A percentile compares a stretch with the other conserved stretches of the same genome.
These are phyloP conservation scores for Kuraishia piskuri DNA, from an alignment of 805 yeast genomes.

Conservation along the genomic window DNA sequence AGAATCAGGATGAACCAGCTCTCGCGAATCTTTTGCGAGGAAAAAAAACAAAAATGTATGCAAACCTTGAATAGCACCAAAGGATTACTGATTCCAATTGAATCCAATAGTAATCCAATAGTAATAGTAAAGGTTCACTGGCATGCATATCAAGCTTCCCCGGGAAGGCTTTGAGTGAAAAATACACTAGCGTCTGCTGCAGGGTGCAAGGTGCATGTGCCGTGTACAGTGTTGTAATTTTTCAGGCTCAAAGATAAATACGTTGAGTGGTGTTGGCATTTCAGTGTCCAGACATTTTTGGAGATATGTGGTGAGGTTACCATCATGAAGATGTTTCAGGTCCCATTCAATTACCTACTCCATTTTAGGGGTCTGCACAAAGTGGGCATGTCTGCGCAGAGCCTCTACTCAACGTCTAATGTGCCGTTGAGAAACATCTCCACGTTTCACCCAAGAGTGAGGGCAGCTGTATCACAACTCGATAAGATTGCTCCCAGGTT, in stretches of 20 bases:
- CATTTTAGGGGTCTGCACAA: not conserved
- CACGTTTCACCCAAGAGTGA: slow-evolving; percentile 17
- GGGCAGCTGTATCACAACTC: slow-evolving; percentile 33
- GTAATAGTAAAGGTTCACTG: not conserved
- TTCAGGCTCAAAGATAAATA: not conserved
- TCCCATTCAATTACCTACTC: not conserved
- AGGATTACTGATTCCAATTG: no score
- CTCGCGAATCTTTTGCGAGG: not conserved
- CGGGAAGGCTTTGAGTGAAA: not conserved
- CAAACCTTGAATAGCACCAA: not conserved
- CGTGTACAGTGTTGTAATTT: not conserved
- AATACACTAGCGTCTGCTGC: not conserved
- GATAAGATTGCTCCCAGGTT: slow-evolving; percentile 66
- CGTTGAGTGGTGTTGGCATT: not conserved
- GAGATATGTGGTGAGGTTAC: not conserved
- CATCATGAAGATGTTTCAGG: not conserved
- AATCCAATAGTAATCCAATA: not conserved
- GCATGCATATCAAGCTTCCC: not conserved
- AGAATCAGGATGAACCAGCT: not conserved
- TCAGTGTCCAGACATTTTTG: not conserved
- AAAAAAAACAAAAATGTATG: not conserved
- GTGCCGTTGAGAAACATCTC: not conserved
- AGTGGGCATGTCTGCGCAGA: not conserved
- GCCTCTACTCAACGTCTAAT: not conserved
- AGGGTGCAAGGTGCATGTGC: not conserved